Evolutionary conservation across 495 filamentous ascomycete species (phyloP).

Genomic region (Aeminium ludgeri): DNA sequence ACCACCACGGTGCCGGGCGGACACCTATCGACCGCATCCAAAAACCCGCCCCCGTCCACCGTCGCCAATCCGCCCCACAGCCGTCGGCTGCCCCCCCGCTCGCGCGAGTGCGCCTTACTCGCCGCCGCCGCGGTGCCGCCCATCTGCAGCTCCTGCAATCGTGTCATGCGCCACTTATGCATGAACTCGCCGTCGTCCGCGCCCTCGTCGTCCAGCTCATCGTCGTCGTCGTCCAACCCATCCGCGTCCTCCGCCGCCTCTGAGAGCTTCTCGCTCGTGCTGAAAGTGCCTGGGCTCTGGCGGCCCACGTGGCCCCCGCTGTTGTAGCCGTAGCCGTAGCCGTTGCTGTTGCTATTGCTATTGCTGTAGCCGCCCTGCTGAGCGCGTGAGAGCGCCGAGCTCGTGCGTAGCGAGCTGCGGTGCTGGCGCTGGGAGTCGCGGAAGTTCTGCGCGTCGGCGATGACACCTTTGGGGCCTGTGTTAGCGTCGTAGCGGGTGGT

Average conservation of each 20-base stretch:
- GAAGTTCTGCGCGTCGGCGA: constrained; percentile 83
- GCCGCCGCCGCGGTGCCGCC: constrained; percentile 12
- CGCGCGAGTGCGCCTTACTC: constrained; percentile 31
- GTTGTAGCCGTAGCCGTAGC: too few species aligned
- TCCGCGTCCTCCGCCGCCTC: too few species aligned
- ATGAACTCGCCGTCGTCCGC: constrained; percentile 56
- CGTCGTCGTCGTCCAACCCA: constrained; percentile 1
- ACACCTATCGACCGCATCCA: constrained; percentile 89
- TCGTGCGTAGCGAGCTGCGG: too few species aligned
- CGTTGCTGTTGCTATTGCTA: too few species aligned
- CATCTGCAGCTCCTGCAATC: constrained; percentile 57
- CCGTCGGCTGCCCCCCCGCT: constrained; percentile 40
- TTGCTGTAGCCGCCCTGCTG: too few species aligned
- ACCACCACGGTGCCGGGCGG: constrained; percentile 71
- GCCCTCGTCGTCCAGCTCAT: constrained; percentile 27
- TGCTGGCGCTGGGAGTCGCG: constrained; percentile 57
- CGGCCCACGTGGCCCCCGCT: too few species aligned
- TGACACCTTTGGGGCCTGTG: constrained; percentile 97
- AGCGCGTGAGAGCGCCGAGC: too few species aligned
- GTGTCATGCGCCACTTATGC: constrained; percentile 59
- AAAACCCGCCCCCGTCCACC: constrained; percentile 79
- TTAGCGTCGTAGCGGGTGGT: constrained; percentile 40
- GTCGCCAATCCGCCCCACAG: constrained; percentile 61
- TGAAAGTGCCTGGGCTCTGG: constrained; percentile 17
- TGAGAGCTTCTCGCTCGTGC: constrained; percentile 6